These are phyloP conservation scores for Vicia villosa DNA, from an alignment of 306 rosid species.

Conservation along the genomic window DNA sequence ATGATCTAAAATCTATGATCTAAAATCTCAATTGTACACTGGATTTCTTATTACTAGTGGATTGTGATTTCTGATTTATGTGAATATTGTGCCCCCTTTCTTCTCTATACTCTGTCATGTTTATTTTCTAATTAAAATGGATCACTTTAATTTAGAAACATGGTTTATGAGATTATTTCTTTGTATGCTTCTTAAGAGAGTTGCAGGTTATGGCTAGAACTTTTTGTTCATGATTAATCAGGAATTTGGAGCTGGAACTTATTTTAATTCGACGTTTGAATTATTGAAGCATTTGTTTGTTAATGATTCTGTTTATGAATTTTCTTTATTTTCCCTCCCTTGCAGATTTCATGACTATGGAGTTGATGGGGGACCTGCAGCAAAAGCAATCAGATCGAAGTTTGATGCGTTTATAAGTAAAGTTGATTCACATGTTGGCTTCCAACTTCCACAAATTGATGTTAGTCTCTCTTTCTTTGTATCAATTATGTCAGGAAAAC, in stretches of 20 bases:
- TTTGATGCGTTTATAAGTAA: slow-evolving; percentile 45
- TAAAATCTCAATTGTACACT: background rate
- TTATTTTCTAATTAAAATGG: slow-evolving; percentile 1
- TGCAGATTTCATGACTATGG: slow-evolving; percentile 55
- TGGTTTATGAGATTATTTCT: slow-evolving; percentile 2
- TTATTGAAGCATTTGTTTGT: slow-evolving; percentile 2
- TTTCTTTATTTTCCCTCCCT: background rate
- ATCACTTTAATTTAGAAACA: background rate
- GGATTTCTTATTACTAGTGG: slow-evolving; percentile 3
- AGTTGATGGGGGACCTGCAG: slow-evolving; percentile 53
- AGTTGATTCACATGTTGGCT: slow-evolving; percentile 46
- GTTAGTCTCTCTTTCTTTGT: slow-evolving; percentile 42
- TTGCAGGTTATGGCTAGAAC: slow-evolving; percentile 4
- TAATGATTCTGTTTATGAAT: background rate
- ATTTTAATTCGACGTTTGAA: slow-evolving; percentile 21
- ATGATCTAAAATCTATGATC: too few species aligned
- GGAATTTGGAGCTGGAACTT: slow-evolving; percentile 17
- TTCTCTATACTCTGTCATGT: background rate
- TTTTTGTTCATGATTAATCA: background rate
- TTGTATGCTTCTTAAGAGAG: background rate
- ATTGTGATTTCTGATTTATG: slow-evolving; percentile 20
- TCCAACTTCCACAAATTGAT: slow-evolving; percentile 55
- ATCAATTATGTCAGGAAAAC: slow-evolving; percentile 11
- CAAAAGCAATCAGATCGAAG: slow-evolving; percentile 55
- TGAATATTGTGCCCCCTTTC: background rate